Conservation (phyloP, 768 basidiomycete genomes). For the Ramaria rubella region DNA sequence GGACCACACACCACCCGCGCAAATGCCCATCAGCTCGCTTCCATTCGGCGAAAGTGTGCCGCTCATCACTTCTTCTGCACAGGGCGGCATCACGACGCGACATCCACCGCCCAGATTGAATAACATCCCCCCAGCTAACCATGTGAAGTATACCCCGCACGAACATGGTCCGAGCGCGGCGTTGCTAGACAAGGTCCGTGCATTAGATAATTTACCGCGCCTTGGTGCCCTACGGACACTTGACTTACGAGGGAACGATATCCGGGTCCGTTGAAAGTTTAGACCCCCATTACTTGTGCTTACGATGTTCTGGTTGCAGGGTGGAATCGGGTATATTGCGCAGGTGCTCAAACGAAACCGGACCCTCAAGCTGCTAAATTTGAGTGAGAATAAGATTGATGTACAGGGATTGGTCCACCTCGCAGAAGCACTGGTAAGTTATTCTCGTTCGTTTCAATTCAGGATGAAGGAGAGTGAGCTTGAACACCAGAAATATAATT, state of each 20-base stretch:
- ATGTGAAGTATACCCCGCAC: conserved; percentile 14
- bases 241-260: conserved; percentile 89
- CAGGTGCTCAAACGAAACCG: conserved; percentile 96
- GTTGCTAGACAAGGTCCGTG: conserved; percentile 79
- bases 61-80: conserved; percentile 53
- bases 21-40: conserved; percentile 1
- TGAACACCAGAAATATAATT: conserved; percentile 81
- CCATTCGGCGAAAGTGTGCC: conserved; percentile 35
- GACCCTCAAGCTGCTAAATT: conserved; percentile 88
- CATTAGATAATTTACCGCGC: conserved; percentile 81
- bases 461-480: not conserved
- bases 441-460: not conserved
- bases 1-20: not conserved
- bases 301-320: conserved; percentile 28
- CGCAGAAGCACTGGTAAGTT: conserved; percentile 81
- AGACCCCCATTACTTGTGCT: not conserved
- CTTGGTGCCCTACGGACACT: conserved; percentile 82
- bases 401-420: conserved; percentile 69
- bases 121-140: not conserved
- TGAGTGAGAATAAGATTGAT: conserved; percentile 93
- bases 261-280: conserved; percentile 52
- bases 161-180: conserved; percentile 62
- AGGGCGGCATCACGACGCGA: conserved; percentile 45
- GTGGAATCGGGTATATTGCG: conserved; percentile 81
- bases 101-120: conserved; percentile 24